These are phyloP conservation scores for Cordyceps cicadae DNA, from an alignment of 2,329 filamentous ascomycete genomes.

Conservation along the genomic window DNA sequence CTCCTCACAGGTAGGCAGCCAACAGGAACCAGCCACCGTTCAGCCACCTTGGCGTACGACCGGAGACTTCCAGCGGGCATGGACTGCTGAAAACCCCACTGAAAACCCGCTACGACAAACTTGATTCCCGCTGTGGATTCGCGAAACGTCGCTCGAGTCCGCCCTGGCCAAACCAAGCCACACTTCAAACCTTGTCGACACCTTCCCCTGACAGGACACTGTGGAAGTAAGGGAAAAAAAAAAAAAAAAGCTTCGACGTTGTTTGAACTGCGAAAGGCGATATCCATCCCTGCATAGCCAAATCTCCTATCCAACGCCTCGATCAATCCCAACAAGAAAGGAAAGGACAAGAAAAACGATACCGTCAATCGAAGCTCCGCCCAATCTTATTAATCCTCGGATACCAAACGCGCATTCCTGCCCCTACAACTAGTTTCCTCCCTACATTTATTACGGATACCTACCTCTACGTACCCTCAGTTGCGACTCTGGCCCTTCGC, in stretches of 20 bases:
- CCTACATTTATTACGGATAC: neutral
- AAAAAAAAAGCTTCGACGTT: slow-evolving; percentile 3
- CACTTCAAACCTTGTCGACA: neutral
- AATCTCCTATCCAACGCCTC: slow-evolving; percentile 1
- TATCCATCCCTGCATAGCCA: neutral
- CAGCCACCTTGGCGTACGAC: too few relatives aligned
- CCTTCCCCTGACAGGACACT: slow-evolving; percentile 2
- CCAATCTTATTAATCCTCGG: neutral
- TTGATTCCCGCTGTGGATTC: slow-evolving; percentile 1
- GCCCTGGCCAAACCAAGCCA: neutral
- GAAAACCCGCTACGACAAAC: neutral
- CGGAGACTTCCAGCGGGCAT: neutral
- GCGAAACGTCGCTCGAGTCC: neutral
- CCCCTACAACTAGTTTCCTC: neutral
- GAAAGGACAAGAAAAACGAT: neutral
- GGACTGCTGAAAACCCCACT: neutral
- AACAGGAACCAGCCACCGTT: too few relatives aligned
- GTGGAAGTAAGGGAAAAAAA: neutral
- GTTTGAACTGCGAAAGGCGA: neutral
- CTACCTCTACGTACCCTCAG: neutral
- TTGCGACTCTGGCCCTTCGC: neutral
- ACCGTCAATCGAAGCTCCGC: neutral
- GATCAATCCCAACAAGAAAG: neutral
- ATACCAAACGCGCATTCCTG: neutral
- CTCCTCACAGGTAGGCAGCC: neutral